Evolutionary conservation across 768 basidiomycete species (phyloP).

Genomic region (Coprinopsis sp.): DNA sequence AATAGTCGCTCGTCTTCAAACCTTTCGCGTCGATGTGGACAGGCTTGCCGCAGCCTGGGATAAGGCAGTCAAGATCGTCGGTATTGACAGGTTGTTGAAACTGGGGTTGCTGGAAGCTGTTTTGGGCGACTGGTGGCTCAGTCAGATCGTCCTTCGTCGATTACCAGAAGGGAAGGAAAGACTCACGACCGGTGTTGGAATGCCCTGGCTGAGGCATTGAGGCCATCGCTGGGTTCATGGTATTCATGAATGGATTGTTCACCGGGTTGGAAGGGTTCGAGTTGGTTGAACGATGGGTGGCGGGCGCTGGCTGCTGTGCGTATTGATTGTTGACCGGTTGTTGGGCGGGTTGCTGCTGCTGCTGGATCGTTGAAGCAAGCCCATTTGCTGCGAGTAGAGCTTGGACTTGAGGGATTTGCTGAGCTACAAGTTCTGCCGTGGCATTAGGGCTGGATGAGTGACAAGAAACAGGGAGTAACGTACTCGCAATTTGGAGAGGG

Average conservation of each 20-base stretch:
- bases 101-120: constrained; percentile 18
- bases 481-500: constrained; percentile 38
- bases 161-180: constrained; percentile 20
- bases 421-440: constrained; percentile 37
- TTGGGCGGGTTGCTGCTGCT: constrained; percentile 1
- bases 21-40: constrained; percentile 53
- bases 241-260: constrained; percentile 31
- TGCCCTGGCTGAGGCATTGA: background rate
- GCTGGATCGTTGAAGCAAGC: background rate
- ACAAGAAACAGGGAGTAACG: constrained; percentile 15
- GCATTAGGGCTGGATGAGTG: background rate
- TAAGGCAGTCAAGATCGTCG: constrained; percentile 42
- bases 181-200: constrained; percentile 23
- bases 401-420: constrained; percentile 45
- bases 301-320: too few species aligned
- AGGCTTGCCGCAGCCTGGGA: constrained; percentile 54
- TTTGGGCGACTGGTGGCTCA: background rate
- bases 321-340: too few species aligned
- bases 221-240: constrained; percentile 10
- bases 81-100: constrained; percentile 30
- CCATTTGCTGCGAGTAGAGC: constrained; percentile 28
- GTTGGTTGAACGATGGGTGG: too few species aligned
- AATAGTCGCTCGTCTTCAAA: constrained; percentile 47
- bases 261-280: too few species aligned
- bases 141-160: constrained; percentile 20